Conservation (phyloP, 768 basidiomycete species). For the Trichaptum fuscoviolaceum region DNA sequence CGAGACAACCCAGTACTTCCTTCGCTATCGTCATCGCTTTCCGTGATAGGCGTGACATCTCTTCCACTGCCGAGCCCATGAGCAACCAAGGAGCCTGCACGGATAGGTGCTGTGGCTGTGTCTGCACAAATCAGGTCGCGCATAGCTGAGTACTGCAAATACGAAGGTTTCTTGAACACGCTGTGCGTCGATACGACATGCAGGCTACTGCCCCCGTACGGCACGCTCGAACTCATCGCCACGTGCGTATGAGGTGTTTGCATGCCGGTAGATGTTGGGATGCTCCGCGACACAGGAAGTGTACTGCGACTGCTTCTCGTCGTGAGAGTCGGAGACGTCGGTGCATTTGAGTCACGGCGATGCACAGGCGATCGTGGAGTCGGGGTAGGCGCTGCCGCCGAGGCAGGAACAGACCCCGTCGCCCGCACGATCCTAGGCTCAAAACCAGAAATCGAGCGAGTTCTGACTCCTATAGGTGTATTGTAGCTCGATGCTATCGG, state of each 20-base stretch:
- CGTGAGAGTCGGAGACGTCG: constrained; percentile 40
- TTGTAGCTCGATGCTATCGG: neutral
- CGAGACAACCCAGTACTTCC: constrained; percentile 39
- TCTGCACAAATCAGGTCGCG: constrained; percentile 63
- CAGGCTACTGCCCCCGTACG: constrained; percentile 14
- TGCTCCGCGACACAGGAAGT: constrained; percentile 21
- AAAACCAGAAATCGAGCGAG: constrained; percentile 29
- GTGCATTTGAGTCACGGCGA: constrained; percentile 26
- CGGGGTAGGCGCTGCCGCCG: constrained; percentile 14
- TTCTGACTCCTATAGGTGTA: neutral
- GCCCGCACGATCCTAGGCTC: constrained; percentile 71
- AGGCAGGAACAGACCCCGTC: constrained; percentile 33
- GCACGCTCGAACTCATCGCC: no score
- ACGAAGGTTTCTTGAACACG: constrained; percentile 62
- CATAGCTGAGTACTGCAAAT: constrained; percentile 72
- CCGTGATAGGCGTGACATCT: constrained; percentile 26
- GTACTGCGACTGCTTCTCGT: constrained; percentile 31
- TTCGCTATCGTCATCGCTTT: constrained; percentile 66
- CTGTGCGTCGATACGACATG: constrained; percentile 26
- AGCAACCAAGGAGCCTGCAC: constrained; percentile 8
- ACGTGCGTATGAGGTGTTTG: constrained; percentile 25
- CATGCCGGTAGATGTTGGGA: constrained; percentile 16
- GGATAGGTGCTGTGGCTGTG: constrained; percentile 31
- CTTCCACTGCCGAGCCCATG: constrained; percentile 7
- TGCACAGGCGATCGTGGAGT: constrained; percentile 37